Evolutionary conservation across 345 rosid species (phyloP).

Genomic region (Rhodamnia argentea): DNA sequence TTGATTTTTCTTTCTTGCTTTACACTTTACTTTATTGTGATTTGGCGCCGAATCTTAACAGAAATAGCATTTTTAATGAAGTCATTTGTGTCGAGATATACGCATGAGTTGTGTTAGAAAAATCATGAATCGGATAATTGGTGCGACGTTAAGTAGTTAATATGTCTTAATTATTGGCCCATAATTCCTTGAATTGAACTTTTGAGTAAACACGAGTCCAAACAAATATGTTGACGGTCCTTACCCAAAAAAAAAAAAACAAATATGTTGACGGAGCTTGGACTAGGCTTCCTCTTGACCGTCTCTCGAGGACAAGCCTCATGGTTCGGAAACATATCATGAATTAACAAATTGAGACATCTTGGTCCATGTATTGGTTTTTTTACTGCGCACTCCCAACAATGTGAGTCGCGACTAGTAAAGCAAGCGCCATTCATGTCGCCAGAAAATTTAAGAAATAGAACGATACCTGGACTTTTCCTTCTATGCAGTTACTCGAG

Average conservation of each 20-base stretch:
- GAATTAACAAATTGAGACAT: background rate
- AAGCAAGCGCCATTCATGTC: background rate
- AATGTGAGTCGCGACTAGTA: background rate
- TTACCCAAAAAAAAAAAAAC: too few relatives aligned
- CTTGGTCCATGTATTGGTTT: background rate
- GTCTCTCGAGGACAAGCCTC: background rate
- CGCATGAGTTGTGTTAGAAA: background rate
- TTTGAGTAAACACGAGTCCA: rapidly evolving
- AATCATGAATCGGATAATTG: rapidly evolving
- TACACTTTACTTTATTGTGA: too few relatives aligned
- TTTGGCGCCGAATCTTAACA: too few relatives aligned
- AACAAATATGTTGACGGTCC: rapidly evolving
- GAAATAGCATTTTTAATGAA: background rate
- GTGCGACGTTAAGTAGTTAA: rapidly evolving
- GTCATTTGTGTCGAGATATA: background rate
- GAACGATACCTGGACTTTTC: rapidly evolving
- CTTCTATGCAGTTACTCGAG: rapidly evolving
- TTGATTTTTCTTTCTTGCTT: too few relatives aligned
- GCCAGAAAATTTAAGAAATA: background rate
- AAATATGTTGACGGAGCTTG: rapidly evolving
- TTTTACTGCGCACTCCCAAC: background rate
- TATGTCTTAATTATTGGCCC: rapidly evolving
- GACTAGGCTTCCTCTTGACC: rapidly evolving
- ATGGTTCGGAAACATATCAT: rapidly evolving
- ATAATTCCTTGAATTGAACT: rapidly evolving